phyloP scores from a whole-genome alignment of 2,329 filamentous ascomycete species.

The Plenodomus lindquistii region DNA sequence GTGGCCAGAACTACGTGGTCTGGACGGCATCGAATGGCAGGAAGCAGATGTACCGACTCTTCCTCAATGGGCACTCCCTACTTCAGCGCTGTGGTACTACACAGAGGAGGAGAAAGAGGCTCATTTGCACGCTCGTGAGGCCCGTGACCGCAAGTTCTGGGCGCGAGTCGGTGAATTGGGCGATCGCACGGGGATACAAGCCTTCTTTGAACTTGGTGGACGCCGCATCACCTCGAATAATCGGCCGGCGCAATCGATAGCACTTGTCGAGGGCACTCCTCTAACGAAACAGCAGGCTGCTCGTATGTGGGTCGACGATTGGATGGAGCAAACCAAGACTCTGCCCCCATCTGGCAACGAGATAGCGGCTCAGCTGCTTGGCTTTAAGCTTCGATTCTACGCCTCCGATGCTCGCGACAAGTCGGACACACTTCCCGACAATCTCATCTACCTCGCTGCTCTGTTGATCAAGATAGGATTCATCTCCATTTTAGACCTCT shows the following conservation, averaged over 20 bases:
- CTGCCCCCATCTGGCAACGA: slow-evolving; percentile 84
- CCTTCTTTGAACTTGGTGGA: slow-evolving; percentile 87
- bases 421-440: slow-evolving; percentile 81
- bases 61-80: slow-evolving; percentile 84
- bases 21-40: slow-evolving; percentile 53
- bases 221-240: slow-evolving; percentile 59
- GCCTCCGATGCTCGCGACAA: slow-evolving; percentile 76
- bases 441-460: slow-evolving; percentile 88
- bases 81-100: slow-evolving; percentile 64
- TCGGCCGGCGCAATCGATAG: slow-evolving; percentile 36
- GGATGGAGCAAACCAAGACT: slow-evolving; percentile 80
- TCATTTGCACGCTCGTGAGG: slow-evolving; percentile 60
- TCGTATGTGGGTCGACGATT: slow-evolving; percentile 55
- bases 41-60: slow-evolving; percentile 65
- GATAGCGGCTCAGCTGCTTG: slow-evolving; percentile 90
- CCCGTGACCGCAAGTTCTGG: slow-evolving; percentile 81
- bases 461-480: slow-evolving; percentile 97
- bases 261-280: slow-evolving; percentile 18
- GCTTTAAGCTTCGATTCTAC: slow-evolving; percentile 97
- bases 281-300: slow-evolving; percentile 49
- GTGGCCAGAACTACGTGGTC: slow-evolving; percentile 78
- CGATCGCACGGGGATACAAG: slow-evolving; percentile 65
- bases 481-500: slow-evolving; percentile 87
- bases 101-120: slow-evolving; percentile 70
- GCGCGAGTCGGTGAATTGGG: slow-evolving; percentile 68